These are phyloP conservation scores for Cenococcum geophilum DNA, from an alignment of 495 filamentous ascomycete species.

Conservation along the genomic window DNA sequence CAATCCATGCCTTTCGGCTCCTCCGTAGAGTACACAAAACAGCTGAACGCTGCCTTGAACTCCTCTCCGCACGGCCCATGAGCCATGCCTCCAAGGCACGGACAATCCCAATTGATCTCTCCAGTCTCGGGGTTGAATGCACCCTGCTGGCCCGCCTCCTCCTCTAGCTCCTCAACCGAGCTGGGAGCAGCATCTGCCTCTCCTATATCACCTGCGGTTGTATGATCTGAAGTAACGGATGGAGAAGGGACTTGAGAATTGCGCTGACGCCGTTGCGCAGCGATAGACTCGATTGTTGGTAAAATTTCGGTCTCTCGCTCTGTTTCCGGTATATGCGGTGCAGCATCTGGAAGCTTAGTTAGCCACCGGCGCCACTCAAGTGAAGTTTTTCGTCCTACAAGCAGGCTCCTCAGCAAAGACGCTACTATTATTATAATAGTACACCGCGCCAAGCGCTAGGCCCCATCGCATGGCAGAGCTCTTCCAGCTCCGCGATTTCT, in stretches of 20 bases:
- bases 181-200: constrained; percentile 10
- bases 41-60: constrained; percentile 92
- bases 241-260: neutral
- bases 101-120: constrained; percentile 99
- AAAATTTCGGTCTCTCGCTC: constrained; percentile 32
- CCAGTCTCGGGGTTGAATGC: constrained; percentile 98
- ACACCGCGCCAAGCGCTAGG: constrained; percentile 68
- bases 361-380: constrained; percentile 12
- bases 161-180: constrained; percentile 55
- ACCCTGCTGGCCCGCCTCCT: constrained; percentile 76
- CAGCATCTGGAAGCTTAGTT: constrained; percentile 13
- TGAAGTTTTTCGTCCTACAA: constrained; percentile 48
- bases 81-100: constrained; percentile 95
- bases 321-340: constrained; percentile 29
- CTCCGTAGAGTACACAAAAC: constrained; percentile 88
- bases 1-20: constrained; percentile 99
- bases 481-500: constrained; percentile 76
- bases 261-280: constrained; percentile 30
- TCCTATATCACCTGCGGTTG: neutral
- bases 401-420: constrained; percentile 77
- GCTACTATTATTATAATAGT: constrained; percentile 87
- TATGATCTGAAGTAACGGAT: neutral
- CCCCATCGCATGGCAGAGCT: constrained; percentile 65
- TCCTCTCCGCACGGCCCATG: constrained; percentile 92
- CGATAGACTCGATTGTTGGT: constrained; percentile 35